These are phyloP conservation scores for Viridothelium virens DNA, from an alignment of 495 filamentous ascomycete species.

Conservation along the genomic window DNA sequence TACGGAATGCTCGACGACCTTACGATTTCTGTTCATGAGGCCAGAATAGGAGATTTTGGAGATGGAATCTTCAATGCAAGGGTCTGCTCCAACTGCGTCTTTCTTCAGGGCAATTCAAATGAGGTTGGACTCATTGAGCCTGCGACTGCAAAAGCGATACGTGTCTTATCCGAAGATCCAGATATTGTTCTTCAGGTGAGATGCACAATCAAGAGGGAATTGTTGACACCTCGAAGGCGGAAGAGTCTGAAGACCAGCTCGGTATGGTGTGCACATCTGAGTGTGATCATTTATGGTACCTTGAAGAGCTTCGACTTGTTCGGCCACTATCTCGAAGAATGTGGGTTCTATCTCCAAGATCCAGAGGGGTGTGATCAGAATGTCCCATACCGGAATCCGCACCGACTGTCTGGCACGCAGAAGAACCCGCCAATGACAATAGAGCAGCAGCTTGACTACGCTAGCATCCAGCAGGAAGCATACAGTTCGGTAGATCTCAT, in stretches of 20 bases:
- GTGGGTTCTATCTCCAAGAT: slow-evolving; percentile 38
- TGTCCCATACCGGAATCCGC: slow-evolving; percentile 40
- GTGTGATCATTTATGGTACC: slow-evolving; percentile 29
- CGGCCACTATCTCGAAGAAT: slow-evolving; percentile 31
- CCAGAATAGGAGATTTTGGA: background rate
- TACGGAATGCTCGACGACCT: slow-evolving; percentile 8
- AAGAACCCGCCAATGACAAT: slow-evolving; percentile 20
- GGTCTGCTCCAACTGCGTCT: background rate
- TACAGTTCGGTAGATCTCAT: background rate
- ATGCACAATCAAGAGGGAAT: background rate
- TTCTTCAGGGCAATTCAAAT: background rate
- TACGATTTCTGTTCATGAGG: background rate
- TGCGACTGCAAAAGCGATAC: background rate
- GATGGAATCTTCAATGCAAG: background rate
- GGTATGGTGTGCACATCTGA: background rate
- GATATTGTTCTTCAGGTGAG: background rate
- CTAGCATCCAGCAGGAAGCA: slow-evolving; percentile 15
- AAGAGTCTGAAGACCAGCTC: background rate
- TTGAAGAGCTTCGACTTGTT: slow-evolving; percentile 28
- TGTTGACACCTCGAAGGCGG: background rate
- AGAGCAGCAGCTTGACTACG: slow-evolving; percentile 8
- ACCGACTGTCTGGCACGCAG: slow-evolving; percentile 34
- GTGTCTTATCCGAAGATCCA: slow-evolving; percentile 8
- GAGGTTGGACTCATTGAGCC: background rate
- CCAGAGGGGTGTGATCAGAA: slow-evolving; percentile 31